Conservation (phyloP, 129 eudicot genomes). For the Smallanthus sonchifolius region DNA sequence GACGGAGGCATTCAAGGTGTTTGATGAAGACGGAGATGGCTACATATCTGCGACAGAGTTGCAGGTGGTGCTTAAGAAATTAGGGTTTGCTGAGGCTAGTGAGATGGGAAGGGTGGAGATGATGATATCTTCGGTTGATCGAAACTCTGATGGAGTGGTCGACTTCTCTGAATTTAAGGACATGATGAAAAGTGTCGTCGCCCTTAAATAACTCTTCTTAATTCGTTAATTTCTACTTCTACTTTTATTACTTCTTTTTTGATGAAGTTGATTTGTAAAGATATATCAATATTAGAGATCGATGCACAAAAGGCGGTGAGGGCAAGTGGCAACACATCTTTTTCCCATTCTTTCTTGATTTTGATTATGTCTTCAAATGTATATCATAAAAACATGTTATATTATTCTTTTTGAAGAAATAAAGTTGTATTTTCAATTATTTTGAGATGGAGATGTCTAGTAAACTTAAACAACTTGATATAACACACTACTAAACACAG, state of each 20-base stretch:
- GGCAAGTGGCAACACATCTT: background rate
- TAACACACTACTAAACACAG: too few species aligned
- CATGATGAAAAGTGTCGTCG: slow-evolving; percentile 63
- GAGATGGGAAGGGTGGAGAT: slow-evolving; percentile 58
- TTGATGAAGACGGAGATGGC: slow-evolving; percentile 80
- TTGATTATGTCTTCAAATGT: background rate
- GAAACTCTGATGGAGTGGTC: slow-evolving; percentile 55
- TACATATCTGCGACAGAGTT: slow-evolving; percentile 68
- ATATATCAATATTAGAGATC: background rate
- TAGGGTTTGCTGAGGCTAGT: slow-evolving; percentile 54
- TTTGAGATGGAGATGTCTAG: background rate
- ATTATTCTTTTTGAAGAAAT: slow-evolving; percentile 11
- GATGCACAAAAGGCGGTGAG: background rate
- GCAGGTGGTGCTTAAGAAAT: slow-evolving; percentile 56
- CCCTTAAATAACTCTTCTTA: slow-evolving; percentile 15
- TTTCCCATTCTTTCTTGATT: background rate
- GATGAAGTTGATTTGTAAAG: background rate
- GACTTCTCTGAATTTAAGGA: slow-evolving; percentile 75
- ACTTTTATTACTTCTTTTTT: background rate
- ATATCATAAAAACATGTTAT: background rate
- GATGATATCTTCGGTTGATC: slow-evolving; percentile 76
- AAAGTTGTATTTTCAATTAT: slow-evolving; percentile 4
- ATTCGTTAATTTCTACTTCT: too few species aligned
- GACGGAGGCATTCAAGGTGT: slow-evolving; percentile 71
- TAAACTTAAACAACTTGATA: too few species aligned